Base-by-base conservation (phyloP, 2,329 filamentous ascomycete species). In the Gremmenia infestans region DNA sequence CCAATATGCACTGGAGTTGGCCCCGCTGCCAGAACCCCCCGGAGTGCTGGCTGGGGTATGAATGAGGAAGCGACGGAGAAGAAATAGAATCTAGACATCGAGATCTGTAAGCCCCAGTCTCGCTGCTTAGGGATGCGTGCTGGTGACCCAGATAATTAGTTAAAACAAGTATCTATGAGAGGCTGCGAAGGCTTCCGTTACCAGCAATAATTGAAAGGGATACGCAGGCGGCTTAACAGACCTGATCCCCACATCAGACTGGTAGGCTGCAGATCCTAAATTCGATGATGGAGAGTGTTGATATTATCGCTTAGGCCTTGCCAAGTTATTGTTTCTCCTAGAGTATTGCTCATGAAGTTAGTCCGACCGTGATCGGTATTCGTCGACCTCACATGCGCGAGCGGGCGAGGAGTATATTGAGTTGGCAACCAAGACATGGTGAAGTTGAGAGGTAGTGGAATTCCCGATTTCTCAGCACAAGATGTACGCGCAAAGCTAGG, bases 391-490 rank as follows among this genome's bases (percentile, higher is more conserved):
- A 88, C 80, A 56, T 86, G 86, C 0, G 85, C 83, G 15, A 88
- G 73, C 1, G 85, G 85, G 67, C 88, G 85, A 1, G 84, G 83
- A 59, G 88, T 87, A 3, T 80, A 76, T 63, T 86, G 82, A 0
- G 85, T 88, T 1, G 84, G 80, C 6, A 82, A 82, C 78, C 82
- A 88, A 1, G 85, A 85, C 83, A 50, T 50, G 7, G 91, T 96
- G 70, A 96, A 96, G 85, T 95, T 93, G 62, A 96, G 75, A 66
- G 91, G 87, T 4, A 92, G 70, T 0, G 88, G 88, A 28, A 91
- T 82, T 0, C 88, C 87, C 32, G 92, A 69, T 19, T 86, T 85
- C 71, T 93, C 87, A 0, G 88, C 88, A 59, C 88, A 89, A 70
- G 91, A 88, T 1, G 90, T 76, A 65, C 90, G 88, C 0, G 85